Evolutionary conservation across 2,329 filamentous ascomycete genomes (phyloP), one percentile per base, ranked within the genome.

Genomic region (Lasiodiplodia sp.): DNA sequence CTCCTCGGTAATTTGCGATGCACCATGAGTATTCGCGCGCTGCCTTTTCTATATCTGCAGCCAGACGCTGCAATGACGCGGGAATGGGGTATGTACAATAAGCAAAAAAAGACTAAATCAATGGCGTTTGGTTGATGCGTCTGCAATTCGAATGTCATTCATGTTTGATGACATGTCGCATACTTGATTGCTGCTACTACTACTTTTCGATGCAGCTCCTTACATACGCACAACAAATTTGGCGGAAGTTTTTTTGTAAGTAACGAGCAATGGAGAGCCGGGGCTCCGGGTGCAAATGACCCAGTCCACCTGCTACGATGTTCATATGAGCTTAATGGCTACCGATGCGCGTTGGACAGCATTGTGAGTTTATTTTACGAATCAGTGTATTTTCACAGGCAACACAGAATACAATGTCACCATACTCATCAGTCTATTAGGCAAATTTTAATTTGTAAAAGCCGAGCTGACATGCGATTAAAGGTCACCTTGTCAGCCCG

Each of bases 61-160:
- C 31, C 14, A 18, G 40, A 14, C 5, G 38, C 16, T 49, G 23
- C 51, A 28, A 28, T 25, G 47, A 34, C 12, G 47, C 31, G 60
- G 31, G 16, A 28, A 38, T 25, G 60, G 47, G 47, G 10, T 40
- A 51, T 64, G 60, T 64, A 64, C 47, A 64, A 64, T 53, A 64
- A 52, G 47, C 21, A 38, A 52, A 62, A 60, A 62, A 62, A 52
- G 47, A 52, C 51, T 38, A 52, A 52, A 64, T 53, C 51, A 7
- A 64, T 34, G 47, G 44, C 51, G 44, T 62, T 23, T 34, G 58
- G 40, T 21, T 47, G 38, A 47, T 18, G 11, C 8, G 18, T 21
- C n/a, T 11, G 11, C 7, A 10, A 10, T 21, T n/a, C 44, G 18
- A 47, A 47, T 21, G n/a, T 8, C 12, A 8, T 10, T n/a, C 12